These are phyloP conservation scores for Cryptomeria japonica DNA, from an alignment of 75 land plant genomes.

Conservation along the genomic window DNA sequence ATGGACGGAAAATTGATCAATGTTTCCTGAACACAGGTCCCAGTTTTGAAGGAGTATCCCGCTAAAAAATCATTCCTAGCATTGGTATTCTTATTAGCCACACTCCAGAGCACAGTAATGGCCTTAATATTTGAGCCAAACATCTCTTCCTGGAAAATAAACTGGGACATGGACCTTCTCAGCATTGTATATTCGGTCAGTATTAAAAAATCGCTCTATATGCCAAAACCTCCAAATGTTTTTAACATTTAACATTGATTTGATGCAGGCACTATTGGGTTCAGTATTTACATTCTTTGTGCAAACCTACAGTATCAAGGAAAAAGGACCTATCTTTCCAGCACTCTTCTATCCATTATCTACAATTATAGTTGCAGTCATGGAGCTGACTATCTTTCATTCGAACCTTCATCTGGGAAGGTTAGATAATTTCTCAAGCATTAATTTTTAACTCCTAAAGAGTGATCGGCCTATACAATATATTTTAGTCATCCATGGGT, in stretches of 20 bases:
- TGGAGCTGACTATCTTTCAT: constrained; percentile 9
- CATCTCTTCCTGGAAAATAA: constrained; percentile 14
- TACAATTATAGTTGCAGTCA: constrained; percentile 3
- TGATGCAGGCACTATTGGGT: constrained; percentile 5
- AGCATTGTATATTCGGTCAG: constrained; percentile 12
- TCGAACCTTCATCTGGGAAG: constrained; percentile 12
- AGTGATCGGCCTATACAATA: no score
- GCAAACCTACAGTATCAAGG: neutral
- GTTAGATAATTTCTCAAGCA: neutral
- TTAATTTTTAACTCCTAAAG: neutral
- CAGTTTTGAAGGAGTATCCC: constrained; percentile 12
- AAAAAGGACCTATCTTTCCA: constrained; percentile 17
- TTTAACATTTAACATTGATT: neutral
- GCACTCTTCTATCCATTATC: constrained; percentile 8
- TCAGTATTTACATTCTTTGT: constrained; percentile 12
- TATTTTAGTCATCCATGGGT: neutral
- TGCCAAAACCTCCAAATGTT: neutral
- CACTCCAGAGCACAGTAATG: neutral
- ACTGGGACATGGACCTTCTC: constrained; percentile 12
- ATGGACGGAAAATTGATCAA: no score
- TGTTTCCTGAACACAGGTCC: neutral
- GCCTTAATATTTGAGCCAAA: neutral
- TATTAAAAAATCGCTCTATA: no score
- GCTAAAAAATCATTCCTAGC: constrained; percentile 10
- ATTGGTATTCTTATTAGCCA: constrained; percentile 1